Percentiles rank a stretch among this genome's conserved stretches.
phyloP scores from a whole-genome alignment of 2,329 filamentous ascomycete species.

The Gnomoniopsis smithogilvyi region DNA sequence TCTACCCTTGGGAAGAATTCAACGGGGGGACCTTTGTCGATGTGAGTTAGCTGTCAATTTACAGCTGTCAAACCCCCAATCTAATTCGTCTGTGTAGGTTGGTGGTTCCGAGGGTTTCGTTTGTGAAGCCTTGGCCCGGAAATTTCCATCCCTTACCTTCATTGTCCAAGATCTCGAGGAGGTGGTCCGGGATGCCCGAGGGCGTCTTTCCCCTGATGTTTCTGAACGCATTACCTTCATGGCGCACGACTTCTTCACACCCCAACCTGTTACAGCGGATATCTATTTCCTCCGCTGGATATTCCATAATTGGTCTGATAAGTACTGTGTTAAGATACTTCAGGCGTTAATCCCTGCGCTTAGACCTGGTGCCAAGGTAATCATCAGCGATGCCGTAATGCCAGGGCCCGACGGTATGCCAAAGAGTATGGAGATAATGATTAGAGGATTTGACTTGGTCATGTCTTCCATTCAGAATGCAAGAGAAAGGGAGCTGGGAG shows the following conservation, averaged over 20 bases:
- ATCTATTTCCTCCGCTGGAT: conserved; percentile 21
- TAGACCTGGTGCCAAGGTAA: conserved; percentile 21
- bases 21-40: neutral
- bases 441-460: neutral
- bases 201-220: neutral
- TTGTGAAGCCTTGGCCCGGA: neutral
- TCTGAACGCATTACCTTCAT: neutral
- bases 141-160: conserved; percentile 1
- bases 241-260: conserved; percentile 5
- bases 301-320: conserved; percentile 22
- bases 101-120: neutral
- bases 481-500: neutral
- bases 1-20: neutral
- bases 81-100: neutral
- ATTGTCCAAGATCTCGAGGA: conserved; percentile 6
- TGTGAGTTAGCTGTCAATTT: neutral
- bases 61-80: neutral
- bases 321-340: conserved; percentile 20
- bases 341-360: conserved; percentile 19
- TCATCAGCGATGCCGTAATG: conserved; percentile 21
- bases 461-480: neutral
- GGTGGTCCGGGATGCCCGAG: neutral
- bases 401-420: neutral
- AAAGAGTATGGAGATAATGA: neutral
- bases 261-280: conserved; percentile 10